A percentile compares a stretch with the other conserved stretches of the same genome.
These are phyloP conservation scores for Globisporangium barbulae DNA, from an alignment of 352 stramenopile species.

Conservation along the genomic window DNA sequence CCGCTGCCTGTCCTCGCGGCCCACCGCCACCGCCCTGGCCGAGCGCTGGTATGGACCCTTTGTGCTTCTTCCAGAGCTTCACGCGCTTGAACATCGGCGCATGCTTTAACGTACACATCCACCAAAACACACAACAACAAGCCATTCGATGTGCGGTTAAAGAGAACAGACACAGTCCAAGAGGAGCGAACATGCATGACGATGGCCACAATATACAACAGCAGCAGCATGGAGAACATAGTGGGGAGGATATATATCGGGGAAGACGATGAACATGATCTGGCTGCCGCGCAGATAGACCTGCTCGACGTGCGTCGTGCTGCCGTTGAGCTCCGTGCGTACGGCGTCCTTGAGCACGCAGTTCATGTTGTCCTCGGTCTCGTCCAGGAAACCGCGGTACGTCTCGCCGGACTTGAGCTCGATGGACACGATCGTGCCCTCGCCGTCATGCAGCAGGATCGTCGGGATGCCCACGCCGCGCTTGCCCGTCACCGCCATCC, in stretches of 20 bases:
- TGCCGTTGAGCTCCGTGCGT: constrained; percentile 78
- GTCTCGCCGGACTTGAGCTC: constrained; percentile 86
- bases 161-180: constrained; percentile 24
- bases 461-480: constrained; percentile 81
- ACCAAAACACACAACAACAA: constrained; percentile 18
- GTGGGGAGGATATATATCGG: constrained; percentile 82
- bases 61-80: constrained; percentile 89
- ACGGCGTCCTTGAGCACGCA: constrained; percentile 87
- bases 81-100: constrained; percentile 87
- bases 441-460: constrained; percentile 82
- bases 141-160: constrained; percentile 20
- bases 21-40: constrained; percentile 61
- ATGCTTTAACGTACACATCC: constrained; percentile 70
- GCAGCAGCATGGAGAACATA: constrained; percentile 12
- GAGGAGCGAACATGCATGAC: constrained; percentile 14
- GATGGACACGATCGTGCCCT: constrained; percentile 87
- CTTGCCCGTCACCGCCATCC: constrained; percentile 84
- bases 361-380: constrained; percentile 91
- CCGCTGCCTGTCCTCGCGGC: constrained; percentile 68
- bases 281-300: constrained; percentile 83
- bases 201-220: neutral
- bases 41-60: constrained; percentile 66
- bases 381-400: constrained; percentile 81
- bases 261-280: constrained; percentile 87
- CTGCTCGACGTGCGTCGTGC: constrained; percentile 76